Evolutionary conservation across 164 flowering plant genomes (phyloP).

Genomic region (Platanus orientalis): DNA sequence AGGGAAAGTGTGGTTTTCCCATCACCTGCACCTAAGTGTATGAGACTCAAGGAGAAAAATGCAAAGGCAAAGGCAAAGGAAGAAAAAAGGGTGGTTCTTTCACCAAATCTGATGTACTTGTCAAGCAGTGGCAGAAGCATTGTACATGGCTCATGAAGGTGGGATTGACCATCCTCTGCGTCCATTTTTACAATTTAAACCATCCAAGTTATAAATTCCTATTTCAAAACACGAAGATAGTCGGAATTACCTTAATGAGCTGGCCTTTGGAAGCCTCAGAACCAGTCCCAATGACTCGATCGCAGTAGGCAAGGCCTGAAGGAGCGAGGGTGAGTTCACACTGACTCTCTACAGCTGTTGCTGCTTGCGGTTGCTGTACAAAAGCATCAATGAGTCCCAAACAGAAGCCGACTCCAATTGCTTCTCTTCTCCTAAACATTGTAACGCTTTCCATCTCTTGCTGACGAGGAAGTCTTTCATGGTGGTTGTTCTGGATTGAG

Average conservation of each 20-base stretch:
- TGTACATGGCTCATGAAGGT: too few relatives aligned
- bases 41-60: too few relatives aligned
- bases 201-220: too few relatives aligned
- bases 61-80: too few relatives aligned
- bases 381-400: constrained; percentile 2
- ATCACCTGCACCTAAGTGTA: too few relatives aligned
- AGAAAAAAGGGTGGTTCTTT: too few relatives aligned
- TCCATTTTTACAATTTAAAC: too few relatives aligned
- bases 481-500: neutral
- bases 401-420: constrained; percentile 10
- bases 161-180: too few relatives aligned
- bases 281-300: constrained; percentile 63
- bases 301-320: constrained; percentile 80
- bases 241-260: constrained; percentile 60
- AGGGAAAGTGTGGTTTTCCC: too few relatives aligned
- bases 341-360: constrained; percentile 12
- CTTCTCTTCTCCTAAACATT: constrained; percentile 12
- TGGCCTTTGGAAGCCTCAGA: constrained; percentile 65
- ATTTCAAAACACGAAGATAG: too few relatives aligned
- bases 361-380: neutral
- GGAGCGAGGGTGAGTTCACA: constrained; percentile 60
- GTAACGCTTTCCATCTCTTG: neutral
- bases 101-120: too few relatives aligned
- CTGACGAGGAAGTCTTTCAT: neutral
- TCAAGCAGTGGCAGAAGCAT: too few relatives aligned